These are phyloP conservation scores for Penicillium corylophilum DNA, from an alignment of 2,329 filamentous ascomycete species.

Conservation along the genomic window DNA sequence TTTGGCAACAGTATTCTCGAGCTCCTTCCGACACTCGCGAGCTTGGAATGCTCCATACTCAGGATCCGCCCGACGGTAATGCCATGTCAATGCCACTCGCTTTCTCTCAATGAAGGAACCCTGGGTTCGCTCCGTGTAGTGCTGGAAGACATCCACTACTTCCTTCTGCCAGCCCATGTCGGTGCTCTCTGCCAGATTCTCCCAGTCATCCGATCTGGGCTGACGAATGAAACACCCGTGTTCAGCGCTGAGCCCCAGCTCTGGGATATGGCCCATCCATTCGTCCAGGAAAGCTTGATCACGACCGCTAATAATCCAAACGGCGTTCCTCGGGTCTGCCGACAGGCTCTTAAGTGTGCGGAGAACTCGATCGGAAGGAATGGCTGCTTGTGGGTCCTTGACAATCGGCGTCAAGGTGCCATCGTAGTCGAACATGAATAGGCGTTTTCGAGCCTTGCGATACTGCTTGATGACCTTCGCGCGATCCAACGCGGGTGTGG, in stretches of 20 bases:
- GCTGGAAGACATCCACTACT: conserved; percentile 79
- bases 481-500: conserved; percentile 80
- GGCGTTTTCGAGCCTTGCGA: conserved; percentile 68
- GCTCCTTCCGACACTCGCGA: conserved; percentile 74
- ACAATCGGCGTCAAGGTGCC: conserved; percentile 96
- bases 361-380: conserved; percentile 81
- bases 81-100: conserved; percentile 92
- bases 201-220: conserved; percentile 75
- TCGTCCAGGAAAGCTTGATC: conserved; percentile 89
- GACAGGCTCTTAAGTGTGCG: conserved; percentile 76
- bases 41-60: conserved; percentile 80
- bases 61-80: conserved; percentile 88
- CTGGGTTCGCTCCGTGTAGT: conserved; percentile 81
- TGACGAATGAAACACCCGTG: conserved; percentile 93
- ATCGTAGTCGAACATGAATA: conserved; percentile 99
- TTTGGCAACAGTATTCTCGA: conserved; percentile 72
- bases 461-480: conserved; percentile 72
- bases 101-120: conserved; percentile 94
- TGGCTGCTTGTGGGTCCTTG: conserved; percentile 81
- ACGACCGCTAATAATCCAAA: conserved; percentile 98
- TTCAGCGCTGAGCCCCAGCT: conserved; percentile 92
- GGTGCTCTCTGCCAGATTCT: conserved; percentile 79
- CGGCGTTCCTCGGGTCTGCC: conserved; percentile 74
- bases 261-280: conserved; percentile 85
- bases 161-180: conserved; percentile 93